Evolutionary conservation across 2,329 filamentous ascomycete genomes (phyloP), one percentile per base, ranked within the genome.

Genomic region (Fusarium sp.): DNA sequence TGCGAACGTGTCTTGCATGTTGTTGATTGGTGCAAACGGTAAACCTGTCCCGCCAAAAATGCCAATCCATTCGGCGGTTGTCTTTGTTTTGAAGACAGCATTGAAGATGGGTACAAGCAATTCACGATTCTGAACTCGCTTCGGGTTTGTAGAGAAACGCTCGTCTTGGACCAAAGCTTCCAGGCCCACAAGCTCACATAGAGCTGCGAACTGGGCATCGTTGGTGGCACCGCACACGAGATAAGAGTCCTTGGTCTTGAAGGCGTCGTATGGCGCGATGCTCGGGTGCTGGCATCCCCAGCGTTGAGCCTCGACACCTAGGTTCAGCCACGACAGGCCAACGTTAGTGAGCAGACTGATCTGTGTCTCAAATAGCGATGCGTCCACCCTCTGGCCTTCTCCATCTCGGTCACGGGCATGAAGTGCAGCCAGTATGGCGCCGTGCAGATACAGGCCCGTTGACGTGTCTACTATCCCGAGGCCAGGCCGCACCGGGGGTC

Each of bases 21-120:
- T 84, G 69, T 87, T 88, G 41, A 87, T 84, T 1, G 85, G 82
- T 0, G 82, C 85, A 78, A 87, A 85, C 0, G 86, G 84, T 73
- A 88, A 78, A 2, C 84, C 84, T 29, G 81, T 85, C 0, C 82
- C 82, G 22, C 85, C 83, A 59, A 88, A 83, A 0, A 80, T 73
- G 2, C 58, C 33, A 7, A 84, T 52, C 48, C 48, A 52, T 24
- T 52, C 48, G 24, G 24, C 24, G 0, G 48, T 52, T 10, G 48
- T 29, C 24, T n/a, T 52, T 6, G 22, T 52, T 8, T 10, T 4
- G 18, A 52, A 52, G 5, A 4, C 18, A 14, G 14, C 48, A 16
- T 52, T 52, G 48, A n/a, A 52, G 48, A 52, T 52, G 48, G 48
- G 48, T 4, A 4, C 24, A 8, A 52, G 22, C 24, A 52, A 10